Percentiles rank a stretch among this genome's conserved stretches.
These are phyloP conservation scores for Camellia japonica DNA, from an alignment of 148 eudicot genomes.

Conservation along the genomic window DNA sequence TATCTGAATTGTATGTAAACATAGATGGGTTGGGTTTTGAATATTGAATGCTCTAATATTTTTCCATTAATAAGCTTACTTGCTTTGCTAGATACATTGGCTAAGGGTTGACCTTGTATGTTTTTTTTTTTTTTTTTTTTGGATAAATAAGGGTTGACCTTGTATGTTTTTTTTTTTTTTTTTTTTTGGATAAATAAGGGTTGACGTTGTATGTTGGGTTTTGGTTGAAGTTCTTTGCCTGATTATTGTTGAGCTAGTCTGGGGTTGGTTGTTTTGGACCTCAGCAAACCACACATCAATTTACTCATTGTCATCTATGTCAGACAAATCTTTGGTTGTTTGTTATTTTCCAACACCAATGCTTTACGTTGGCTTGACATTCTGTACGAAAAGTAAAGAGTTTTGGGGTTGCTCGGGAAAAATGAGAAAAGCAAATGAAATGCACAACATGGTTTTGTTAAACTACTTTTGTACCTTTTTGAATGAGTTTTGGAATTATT, in stretches of 20 bases:
- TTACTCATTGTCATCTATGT: constrained; percentile 2
- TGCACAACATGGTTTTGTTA: background rate
- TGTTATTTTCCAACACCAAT: background rate
- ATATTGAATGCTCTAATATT: too few relatives aligned
- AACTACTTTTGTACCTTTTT: background rate
- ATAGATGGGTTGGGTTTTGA: background rate
- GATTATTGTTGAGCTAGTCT: background rate
- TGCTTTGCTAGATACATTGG: background rate
- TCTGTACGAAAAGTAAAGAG: background rate
- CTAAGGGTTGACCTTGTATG: background rate
- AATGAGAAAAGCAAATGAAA: background rate
- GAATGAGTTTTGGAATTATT: constrained; percentile 20
- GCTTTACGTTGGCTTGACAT: constrained; percentile 6
- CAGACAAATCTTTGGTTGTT: background rate
- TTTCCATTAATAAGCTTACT: background rate
- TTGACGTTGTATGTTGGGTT: background rate
- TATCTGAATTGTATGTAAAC: background rate
- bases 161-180: too few relatives aligned
- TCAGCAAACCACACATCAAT: background rate
- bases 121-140: too few relatives aligned
- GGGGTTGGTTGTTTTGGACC: background rate
- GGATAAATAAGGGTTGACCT: too few relatives aligned
- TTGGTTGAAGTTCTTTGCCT: background rate
- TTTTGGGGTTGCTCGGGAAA: background rate
- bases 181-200: too few relatives aligned